A percentile compares a stretch with the other conserved stretches of the same genome.
Evolutionary conservation across 2,329 filamentous ascomycete genomes (phyloP).

Genomic region (Macrophomina tecta): DNA sequence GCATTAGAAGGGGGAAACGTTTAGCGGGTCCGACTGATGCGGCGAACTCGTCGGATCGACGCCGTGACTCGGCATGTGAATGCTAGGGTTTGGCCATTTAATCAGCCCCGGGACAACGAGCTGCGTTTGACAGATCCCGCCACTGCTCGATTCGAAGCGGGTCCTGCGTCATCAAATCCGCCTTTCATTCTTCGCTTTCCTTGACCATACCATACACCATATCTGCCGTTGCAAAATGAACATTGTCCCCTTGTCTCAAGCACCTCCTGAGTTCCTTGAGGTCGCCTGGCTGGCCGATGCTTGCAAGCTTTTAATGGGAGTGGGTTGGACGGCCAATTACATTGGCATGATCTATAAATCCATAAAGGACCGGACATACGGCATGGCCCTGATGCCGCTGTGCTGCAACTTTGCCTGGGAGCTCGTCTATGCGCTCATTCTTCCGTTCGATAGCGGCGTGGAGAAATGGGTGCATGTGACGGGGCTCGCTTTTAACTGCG

Average conservation of each 20-base stretch:
- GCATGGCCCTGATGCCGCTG: slow-evolving; percentile 58
- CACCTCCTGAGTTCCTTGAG: background rate
- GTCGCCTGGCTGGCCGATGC: background rate
- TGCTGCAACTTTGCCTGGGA: slow-evolving; percentile 61
- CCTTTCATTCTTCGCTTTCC: too few species aligned
- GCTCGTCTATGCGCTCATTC: slow-evolving; percentile 53
- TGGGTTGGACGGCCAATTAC: slow-evolving; percentile 43
- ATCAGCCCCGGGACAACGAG: too few species aligned
- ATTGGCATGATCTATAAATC: slow-evolving; percentile 56
- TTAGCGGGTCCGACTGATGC: too few species aligned
- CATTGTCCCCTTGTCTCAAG: background rate
- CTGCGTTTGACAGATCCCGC: too few species aligned
- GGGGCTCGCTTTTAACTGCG: slow-evolving; percentile 59
- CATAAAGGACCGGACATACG: slow-evolving; percentile 55
- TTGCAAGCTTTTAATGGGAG: background rate
- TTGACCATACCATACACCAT: too few species aligned
- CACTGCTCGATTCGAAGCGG: too few species aligned
- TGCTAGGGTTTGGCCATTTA: too few species aligned
- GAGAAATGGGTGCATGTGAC: slow-evolving; percentile 54
- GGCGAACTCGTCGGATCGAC: too few species aligned
- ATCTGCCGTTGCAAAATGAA: background rate
- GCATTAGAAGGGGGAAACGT: too few species aligned
- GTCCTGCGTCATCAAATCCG: background rate
- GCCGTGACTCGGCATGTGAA: too few species aligned
- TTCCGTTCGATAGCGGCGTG: slow-evolving; percentile 31